Base-by-base conservation (phyloP, 352 stramenopile genomes). In the Phytophthora citrophthora region DNA sequence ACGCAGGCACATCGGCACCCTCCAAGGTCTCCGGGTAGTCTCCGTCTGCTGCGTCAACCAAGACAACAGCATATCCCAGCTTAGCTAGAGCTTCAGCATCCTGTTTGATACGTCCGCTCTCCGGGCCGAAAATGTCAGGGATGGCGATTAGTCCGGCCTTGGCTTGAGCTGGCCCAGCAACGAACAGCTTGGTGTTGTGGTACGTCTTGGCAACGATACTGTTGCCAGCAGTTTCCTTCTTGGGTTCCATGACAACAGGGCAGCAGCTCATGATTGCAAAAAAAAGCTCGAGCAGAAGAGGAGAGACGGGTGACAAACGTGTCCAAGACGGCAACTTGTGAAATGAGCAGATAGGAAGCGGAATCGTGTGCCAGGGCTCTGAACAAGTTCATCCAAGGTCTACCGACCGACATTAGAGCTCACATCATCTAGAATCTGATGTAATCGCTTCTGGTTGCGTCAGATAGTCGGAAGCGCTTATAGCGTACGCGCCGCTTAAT, bases 61-160 rank as follows among this genome's bases (percentile, higher is more conserved):
- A 18, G 32, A 62, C 73, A 1, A 79, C 70, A 27, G 56, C 55
- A 24, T 77, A 81, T 4, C 65, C 70, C n/a, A 72, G 20, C n/a
- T 72, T 68, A 26, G 52, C 68, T n/a, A 79, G 45, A 11, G 43
- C 48, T 41, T 77, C 65, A 11, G 61, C 68, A 41, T 79, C 69
- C 39, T 65, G 41, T 59, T 79, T 76, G 55, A 68, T 74, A 32
- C 73, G 69, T 18, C 73, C 61, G 51, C 73, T 81, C 31, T 70
- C 43, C 2, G 53, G 49, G 4, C 72, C 72, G 40, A 71, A 76
- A 41, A 76, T 66, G 41, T 81, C 65, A 24, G 72, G 69, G 18
- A 81, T 67, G 24, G 50, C 58, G 5, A 81, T 27, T 10, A 81
- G n/a, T 20, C 69, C 70, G n/a, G 61, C 70, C 38, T 61, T 74